These are phyloP conservation scores for Schizochytrium sp. DNA, from an alignment of 108 stramenopile species.

Conservation along the genomic window DNA sequence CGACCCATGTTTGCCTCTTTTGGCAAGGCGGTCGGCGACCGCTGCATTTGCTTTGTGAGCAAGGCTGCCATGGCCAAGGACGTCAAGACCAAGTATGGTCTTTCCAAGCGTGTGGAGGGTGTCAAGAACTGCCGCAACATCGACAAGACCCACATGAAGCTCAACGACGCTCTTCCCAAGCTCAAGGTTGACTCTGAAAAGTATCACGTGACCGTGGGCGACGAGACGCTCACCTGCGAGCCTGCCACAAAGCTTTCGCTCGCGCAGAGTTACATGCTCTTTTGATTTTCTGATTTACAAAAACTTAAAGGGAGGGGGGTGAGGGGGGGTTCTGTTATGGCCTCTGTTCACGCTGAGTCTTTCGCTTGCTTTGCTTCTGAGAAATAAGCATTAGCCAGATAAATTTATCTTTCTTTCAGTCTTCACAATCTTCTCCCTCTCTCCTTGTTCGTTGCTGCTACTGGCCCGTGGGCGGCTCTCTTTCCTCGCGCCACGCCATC, in stretches of 20 bases:
- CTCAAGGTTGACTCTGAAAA: slow-evolving; percentile 89
- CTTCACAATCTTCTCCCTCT: too few species aligned
- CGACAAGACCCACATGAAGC: slow-evolving; percentile 83
- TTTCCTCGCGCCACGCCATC: too few species aligned
- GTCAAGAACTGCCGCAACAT: slow-evolving; percentile 67
- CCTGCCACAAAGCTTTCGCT: slow-evolving; percentile 72
- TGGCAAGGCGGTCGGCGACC: slow-evolving; percentile 41
- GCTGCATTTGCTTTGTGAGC: slow-evolving; percentile 74
- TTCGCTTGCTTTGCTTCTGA: too few species aligned
- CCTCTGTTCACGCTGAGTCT: too few species aligned
- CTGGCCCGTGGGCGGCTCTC: too few species aligned
- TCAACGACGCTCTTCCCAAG: slow-evolving; percentile 76
- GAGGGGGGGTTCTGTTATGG: too few species aligned
- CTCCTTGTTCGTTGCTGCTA: too few species aligned
- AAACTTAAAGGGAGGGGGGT: too few species aligned
- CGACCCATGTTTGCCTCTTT: slow-evolving; percentile 87
- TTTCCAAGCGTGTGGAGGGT: slow-evolving; percentile 65
- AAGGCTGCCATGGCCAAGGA: slow-evolving; percentile 51
- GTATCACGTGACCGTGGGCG: slow-evolving; percentile 83
- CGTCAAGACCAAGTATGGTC: slow-evolving; percentile 49
- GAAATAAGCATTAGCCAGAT: too few species aligned
- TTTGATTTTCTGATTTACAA: slow-evolving; percentile 60
- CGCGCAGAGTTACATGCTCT: slow-evolving; percentile 82
- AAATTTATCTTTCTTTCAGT: too few species aligned
- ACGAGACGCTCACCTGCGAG: slow-evolving; percentile 75